phyloP scores from a whole-genome alignment of 768 basidiomycete genomes.

The Leucosporidium creatinivorum region DNA sequence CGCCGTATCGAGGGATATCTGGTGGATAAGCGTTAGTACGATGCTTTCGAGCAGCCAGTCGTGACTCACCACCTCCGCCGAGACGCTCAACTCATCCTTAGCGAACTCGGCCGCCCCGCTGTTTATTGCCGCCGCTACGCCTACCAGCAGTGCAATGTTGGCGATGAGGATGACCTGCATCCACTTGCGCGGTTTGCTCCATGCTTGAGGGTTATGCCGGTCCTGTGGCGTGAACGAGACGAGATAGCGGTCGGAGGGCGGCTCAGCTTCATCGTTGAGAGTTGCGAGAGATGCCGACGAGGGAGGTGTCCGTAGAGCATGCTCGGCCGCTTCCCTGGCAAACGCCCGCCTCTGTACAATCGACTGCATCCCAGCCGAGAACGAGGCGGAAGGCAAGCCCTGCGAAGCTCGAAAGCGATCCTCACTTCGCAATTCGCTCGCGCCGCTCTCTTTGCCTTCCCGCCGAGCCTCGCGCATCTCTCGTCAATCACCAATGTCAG shows the following conservation, averaged over 20 bases:
- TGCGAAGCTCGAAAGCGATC: too few species aligned
- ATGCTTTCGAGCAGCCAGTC: accelerated
- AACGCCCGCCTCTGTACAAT: not conserved
- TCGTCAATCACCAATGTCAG: too few species aligned
- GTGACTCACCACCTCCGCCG: not conserved
- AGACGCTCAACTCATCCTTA: not conserved
- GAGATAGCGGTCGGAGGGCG: not conserved
- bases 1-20: conserved; percentile 8
- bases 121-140: not conserved
- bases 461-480: too few species aligned
- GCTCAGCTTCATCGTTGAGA: not conserved
- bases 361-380: not conserved
- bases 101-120: not conserved
- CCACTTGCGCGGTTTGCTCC: not conserved
- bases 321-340: not conserved
- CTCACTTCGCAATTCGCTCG: too few species aligned
- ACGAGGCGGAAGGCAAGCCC: too few species aligned
- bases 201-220: not conserved
- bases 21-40: not conserved
- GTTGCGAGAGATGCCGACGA: not conserved
- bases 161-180: not conserved
- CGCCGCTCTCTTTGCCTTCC: too few species aligned
- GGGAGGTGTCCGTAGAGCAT: not conserved
- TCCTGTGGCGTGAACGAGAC: not conserved
- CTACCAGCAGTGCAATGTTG: conserved; percentile 2